These are phyloP conservation scores for Nyssa sinensis DNA, from an alignment of 148 eudicot species.

Conservation along the genomic window DNA sequence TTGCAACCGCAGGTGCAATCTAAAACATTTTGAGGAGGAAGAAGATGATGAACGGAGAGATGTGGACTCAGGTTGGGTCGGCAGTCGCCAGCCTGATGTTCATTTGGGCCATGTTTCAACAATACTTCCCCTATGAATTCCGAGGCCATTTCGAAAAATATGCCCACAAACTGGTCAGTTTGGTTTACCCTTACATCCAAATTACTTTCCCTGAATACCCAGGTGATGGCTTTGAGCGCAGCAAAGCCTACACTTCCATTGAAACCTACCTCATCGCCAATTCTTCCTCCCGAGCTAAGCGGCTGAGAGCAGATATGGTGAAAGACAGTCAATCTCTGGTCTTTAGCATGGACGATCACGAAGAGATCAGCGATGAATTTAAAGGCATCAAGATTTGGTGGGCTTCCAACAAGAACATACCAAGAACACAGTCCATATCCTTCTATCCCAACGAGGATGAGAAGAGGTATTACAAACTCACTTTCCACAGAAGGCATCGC, in stretches of 20 bases:
- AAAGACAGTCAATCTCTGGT: slow-evolving; percentile 21
- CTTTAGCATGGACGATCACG: slow-evolving; percentile 29
- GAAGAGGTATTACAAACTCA: background rate
- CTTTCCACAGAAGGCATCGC: background rate
- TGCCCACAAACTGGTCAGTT: background rate
- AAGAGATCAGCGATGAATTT: slow-evolving; percentile 28
- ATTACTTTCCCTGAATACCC: slow-evolving; percentile 25
- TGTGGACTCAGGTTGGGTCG: slow-evolving; percentile 11
- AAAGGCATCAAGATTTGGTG: slow-evolving; percentile 30
- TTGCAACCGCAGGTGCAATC: background rate
- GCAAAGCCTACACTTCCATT: slow-evolving; percentile 19
- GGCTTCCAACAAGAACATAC: background rate
- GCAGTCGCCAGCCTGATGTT: slow-evolving; percentile 18
- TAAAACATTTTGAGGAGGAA: background rate
- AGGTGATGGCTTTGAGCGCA: slow-evolving; percentile 17
- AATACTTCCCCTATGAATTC: slow-evolving; percentile 18
- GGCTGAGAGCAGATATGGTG: slow-evolving; percentile 28
- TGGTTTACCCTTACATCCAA: slow-evolving; percentile 23
- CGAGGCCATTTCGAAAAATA: slow-evolving; percentile 9
- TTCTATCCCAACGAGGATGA: background rate
- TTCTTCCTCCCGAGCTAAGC: slow-evolving; percentile 17
- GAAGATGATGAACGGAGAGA: background rate
- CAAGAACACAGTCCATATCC: background rate
- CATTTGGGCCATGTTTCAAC: slow-evolving; percentile 23
- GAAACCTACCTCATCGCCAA: slow-evolving; percentile 27